phyloP scores from a whole-genome alignment of 495 filamentous ascomycete species.

The Penicillium silybi region DNA sequence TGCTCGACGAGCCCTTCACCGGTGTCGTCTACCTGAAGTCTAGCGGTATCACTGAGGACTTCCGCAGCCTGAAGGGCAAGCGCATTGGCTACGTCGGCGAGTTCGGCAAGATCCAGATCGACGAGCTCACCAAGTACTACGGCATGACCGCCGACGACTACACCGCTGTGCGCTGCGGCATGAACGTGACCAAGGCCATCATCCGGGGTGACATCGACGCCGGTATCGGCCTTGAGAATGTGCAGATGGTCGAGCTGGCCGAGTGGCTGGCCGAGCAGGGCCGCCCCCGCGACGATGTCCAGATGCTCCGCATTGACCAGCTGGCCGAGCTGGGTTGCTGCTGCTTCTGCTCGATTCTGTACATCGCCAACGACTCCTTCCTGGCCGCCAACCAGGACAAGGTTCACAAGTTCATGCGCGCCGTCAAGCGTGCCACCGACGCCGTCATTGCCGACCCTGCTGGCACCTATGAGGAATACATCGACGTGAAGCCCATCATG shows the following conservation, averaged over 20 bases:
- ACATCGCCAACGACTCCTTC: constrained; percentile 67
- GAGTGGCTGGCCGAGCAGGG: constrained; percentile 60
- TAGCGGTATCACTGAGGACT: constrained; percentile 63
- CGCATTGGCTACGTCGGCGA: constrained; percentile 69
- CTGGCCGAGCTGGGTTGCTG: constrained; percentile 69
- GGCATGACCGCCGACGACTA: constrained; percentile 66
- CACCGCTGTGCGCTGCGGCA: constrained; percentile 63
- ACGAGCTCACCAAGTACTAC: constrained; percentile 69
- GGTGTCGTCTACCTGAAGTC: constrained; percentile 67
- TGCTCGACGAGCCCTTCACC: constrained; percentile 70
- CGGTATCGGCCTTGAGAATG: constrained; percentile 68
- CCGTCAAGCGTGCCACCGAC: constrained; percentile 63
- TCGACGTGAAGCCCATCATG: constrained; percentile 67
- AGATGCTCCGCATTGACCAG: constrained; percentile 72
- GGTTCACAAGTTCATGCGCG: constrained; percentile 55
- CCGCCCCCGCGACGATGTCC: constrained; percentile 58
- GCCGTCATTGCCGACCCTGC: constrained; percentile 58
- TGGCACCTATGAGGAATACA: constrained; percentile 57
- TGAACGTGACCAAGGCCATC: constrained; percentile 62
- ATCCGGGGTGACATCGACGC: constrained; percentile 63
- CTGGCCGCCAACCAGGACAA: constrained; percentile 56
- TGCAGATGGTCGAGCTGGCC: constrained; percentile 70
- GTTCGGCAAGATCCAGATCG: constrained; percentile 74
- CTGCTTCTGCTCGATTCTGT: constrained; percentile 72
- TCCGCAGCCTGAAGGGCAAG: constrained; percentile 60